phyloP scores from a whole-genome alignment of 208 protist genomes.

The Naegleria gruberi region DNA sequence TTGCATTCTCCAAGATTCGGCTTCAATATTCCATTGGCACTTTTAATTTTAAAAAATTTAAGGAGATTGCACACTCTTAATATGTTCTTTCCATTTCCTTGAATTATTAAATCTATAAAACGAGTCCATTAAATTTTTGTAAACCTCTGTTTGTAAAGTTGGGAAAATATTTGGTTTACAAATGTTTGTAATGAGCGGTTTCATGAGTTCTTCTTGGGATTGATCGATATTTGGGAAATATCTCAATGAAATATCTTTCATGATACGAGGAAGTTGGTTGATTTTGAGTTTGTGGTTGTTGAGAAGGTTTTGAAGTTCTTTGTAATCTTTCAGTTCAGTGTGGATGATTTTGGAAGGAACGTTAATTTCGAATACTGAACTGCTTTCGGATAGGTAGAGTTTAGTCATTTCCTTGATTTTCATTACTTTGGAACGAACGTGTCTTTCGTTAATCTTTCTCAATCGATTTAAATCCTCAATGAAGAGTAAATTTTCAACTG shows the following conservation, averaged over 20 bases:
- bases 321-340: background rate
- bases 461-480: background rate
- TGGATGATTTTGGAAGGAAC: background rate
- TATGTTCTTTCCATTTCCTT: background rate
- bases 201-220: background rate
- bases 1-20: too few species aligned
- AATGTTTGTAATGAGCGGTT: background rate
- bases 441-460: background rate
- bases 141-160: background rate
- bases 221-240: background rate
- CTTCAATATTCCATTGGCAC: too few species aligned
- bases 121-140: background rate
- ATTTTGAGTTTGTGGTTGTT: background rate
- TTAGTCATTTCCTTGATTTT: background rate
- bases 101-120: background rate
- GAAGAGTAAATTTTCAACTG: background rate
- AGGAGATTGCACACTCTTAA: too few species aligned
- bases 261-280: background rate
- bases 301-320: background rate
- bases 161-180: background rate
- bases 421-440: background rate
- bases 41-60: too few species aligned
- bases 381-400: background rate
- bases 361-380: background rate
- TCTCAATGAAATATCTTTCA: background rate